These are phyloP conservation scores for Ehretia macrophylla DNA, from an alignment of 257 asterid genomes.

Conservation along the genomic window DNA sequence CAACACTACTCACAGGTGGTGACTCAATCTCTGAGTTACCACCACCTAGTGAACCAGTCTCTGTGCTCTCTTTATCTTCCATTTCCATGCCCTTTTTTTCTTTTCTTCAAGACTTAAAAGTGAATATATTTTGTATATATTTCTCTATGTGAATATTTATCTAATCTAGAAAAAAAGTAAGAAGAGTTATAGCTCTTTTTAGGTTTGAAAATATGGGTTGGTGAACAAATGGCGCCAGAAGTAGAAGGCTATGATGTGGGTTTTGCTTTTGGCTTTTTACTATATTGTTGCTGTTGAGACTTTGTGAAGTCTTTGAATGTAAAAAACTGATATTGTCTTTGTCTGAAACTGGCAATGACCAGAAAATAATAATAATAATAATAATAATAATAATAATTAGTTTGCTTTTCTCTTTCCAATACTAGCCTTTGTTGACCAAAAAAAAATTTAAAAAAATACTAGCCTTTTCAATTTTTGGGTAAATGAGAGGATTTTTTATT, in stretches of 20 bases:
- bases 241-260: constrained; percentile 5
- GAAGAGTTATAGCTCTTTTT: background rate
- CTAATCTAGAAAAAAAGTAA: constrained; percentile 2
- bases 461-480: background rate
- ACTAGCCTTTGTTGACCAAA: background rate
- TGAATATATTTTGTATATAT: no score
- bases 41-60: constrained; percentile 49
- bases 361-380: no score
- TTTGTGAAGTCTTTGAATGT: background rate
- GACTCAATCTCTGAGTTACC: constrained; percentile 53
- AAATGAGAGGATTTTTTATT: background rate
- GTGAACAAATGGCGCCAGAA: constrained; percentile 66
- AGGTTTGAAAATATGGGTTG: constrained; percentile 21
- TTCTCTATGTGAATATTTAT: background rate
- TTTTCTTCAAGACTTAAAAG: background rate
- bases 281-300: constrained; percentile 1
- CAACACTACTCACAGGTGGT: constrained; percentile 23
- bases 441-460: no score
- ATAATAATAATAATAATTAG: no score
- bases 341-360: constrained; percentile 8
- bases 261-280: constrained; percentile 15
- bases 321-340: constrained; percentile 29
- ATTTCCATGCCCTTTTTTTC: constrained; percentile 34
- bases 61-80: constrained; percentile 68
- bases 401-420: background rate